phyloP scores from a whole-genome alignment of 306 rosid species.

The Datisca glomerata region DNA sequence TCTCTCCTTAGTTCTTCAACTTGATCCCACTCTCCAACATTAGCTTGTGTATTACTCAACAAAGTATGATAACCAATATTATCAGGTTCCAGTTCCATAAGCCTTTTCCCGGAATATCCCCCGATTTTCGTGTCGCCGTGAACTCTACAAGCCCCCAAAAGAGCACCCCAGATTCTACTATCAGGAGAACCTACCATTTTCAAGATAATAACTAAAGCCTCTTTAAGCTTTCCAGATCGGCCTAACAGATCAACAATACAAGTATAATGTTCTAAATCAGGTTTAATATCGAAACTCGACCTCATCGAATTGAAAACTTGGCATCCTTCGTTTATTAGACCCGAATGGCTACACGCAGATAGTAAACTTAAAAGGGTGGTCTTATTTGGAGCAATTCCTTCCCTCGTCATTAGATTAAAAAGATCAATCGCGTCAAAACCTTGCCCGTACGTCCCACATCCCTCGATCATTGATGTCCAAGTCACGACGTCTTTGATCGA shows the following conservation, averaged over 20 bases:
- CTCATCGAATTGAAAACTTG: slow-evolving; percentile 33
- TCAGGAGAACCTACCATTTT: slow-evolving; percentile 30
- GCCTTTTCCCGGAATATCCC: slow-evolving; percentile 36
- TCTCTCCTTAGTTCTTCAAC: slow-evolving; percentile 38
- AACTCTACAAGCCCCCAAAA: slow-evolving; percentile 41
- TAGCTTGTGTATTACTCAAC: slow-evolving; percentile 44
- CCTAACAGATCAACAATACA: slow-evolving; percentile 51
- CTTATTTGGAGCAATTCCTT: slow-evolving; percentile 29
- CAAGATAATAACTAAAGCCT: slow-evolving; percentile 31
- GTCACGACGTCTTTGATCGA: slow-evolving; percentile 34
- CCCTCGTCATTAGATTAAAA: slow-evolving; percentile 26
- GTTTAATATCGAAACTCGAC: slow-evolving; percentile 33
- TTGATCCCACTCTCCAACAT: slow-evolving; percentile 40
- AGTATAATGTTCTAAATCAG: slow-evolving; percentile 46
- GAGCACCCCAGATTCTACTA: slow-evolving; percentile 56
- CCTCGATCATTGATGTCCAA: slow-evolving; percentile 53
- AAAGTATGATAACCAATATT: slow-evolving; percentile 38
- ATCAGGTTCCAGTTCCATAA: slow-evolving; percentile 45
- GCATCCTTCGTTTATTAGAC: slow-evolving; percentile 45
- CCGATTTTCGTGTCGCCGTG: slow-evolving; percentile 25
- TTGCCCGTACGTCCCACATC: slow-evolving; percentile 42
- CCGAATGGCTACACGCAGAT: slow-evolving; percentile 52
- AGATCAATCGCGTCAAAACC: slow-evolving; percentile 26
- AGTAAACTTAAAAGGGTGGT: slow-evolving; percentile 48
- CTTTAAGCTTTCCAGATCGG: slow-evolving; percentile 34